These are phyloP conservation scores for Ophiostoma pallidulum DNA, from an alignment of 2,329 filamentous ascomycete genomes.

Conservation along the genomic window DNA sequence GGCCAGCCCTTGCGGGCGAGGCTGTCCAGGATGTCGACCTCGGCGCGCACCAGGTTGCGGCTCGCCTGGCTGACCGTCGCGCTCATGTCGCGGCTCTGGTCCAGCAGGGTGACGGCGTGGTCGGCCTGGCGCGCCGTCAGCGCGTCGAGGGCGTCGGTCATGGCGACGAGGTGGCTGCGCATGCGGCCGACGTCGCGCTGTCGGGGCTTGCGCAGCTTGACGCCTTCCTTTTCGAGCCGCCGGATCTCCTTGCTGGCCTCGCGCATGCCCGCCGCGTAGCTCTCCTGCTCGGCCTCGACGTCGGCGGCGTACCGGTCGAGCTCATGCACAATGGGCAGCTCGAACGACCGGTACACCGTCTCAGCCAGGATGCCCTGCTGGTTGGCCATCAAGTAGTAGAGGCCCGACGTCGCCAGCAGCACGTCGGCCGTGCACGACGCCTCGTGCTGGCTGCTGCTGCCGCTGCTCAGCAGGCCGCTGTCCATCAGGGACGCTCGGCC, in stretches of 20 bases:
- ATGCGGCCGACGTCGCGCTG: slow-evolving; percentile 53
- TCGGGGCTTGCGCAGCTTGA: slow-evolving; percentile 47
- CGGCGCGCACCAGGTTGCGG: slow-evolving; percentile 55
- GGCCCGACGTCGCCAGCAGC: slow-evolving; percentile 51
- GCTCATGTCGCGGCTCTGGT: slow-evolving; percentile 57
- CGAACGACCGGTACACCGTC: slow-evolving; percentile 58
- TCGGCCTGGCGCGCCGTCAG: slow-evolving; percentile 51
- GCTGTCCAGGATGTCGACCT: slow-evolving; percentile 61
- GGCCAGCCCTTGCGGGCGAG: slow-evolving; percentile 59
- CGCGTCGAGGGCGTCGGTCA: slow-evolving; percentile 54
- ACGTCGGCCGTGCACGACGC: slow-evolving; percentile 53
- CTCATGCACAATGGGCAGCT: slow-evolving; percentile 60
- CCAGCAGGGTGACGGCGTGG: slow-evolving; percentile 49
- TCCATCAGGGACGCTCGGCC: too few relatives aligned
- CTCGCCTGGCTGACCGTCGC: slow-evolving; percentile 53
- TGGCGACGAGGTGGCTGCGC: slow-evolving; percentile 51
- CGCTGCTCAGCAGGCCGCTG: slow-evolving; percentile 39
- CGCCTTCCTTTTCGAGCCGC: slow-evolving; percentile 54
- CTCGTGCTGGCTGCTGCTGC: slow-evolving; percentile 16
- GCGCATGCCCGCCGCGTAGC: slow-evolving; percentile 47
- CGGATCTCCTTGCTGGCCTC: slow-evolving; percentile 51
- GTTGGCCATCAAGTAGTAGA: slow-evolving; percentile 59
- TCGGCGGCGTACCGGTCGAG: slow-evolving; percentile 54
- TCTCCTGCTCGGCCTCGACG: slow-evolving; percentile 55
- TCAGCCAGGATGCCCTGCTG: slow-evolving; percentile 62